phyloP scores from a whole-genome alignment of 2,329 filamentous ascomycete genomes.

The Colletotrichum spaethianum region DNA sequence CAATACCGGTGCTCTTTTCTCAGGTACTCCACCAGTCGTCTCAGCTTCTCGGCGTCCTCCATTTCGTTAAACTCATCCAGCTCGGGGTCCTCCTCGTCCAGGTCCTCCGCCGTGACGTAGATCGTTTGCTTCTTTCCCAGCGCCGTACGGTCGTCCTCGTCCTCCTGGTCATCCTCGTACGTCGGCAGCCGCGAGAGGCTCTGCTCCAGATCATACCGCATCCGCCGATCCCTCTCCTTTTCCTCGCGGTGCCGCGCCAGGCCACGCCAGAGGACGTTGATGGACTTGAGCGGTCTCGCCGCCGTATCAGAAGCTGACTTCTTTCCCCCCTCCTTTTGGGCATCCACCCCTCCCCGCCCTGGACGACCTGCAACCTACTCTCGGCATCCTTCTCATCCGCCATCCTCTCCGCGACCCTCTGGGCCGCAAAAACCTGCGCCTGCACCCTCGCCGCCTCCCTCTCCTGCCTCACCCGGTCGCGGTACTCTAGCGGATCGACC shows the following conservation, averaged over 20 bases:
- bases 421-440: slow-evolving; percentile 80
- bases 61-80: slow-evolving; percentile 84
- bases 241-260: slow-evolving; percentile 79
- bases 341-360: slow-evolving; percentile 23
- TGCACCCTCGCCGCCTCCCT: slow-evolving; percentile 78
- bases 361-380: background rate
- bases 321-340: slow-evolving; percentile 47
- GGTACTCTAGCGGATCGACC: slow-evolving; percentile 78
- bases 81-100: slow-evolving; percentile 86
- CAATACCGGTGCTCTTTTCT: slow-evolving; percentile 84
- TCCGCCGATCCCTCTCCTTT: slow-evolving; percentile 76
- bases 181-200: slow-evolving; percentile 74
- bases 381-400: slow-evolving; percentile 65
- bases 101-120: slow-evolving; percentile 74
- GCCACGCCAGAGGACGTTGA: slow-evolving; percentile 86
- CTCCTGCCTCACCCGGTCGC: slow-evolving; percentile 79
- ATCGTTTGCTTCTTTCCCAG: slow-evolving; percentile 70
- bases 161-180: slow-evolving; percentile 77
- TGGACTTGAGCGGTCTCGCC: slow-evolving; percentile 71
- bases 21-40: slow-evolving; percentile 77
- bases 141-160: slow-evolving; percentile 79
- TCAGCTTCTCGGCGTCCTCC: slow-evolving; percentile 75
- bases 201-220: slow-evolving; percentile 77
- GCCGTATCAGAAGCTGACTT: slow-evolving; percentile 49
- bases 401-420: slow-evolving; percentile 86